Conservation (phyloP, 495 filamentous ascomycete species). For the Sordaria brevicollis region DNA sequence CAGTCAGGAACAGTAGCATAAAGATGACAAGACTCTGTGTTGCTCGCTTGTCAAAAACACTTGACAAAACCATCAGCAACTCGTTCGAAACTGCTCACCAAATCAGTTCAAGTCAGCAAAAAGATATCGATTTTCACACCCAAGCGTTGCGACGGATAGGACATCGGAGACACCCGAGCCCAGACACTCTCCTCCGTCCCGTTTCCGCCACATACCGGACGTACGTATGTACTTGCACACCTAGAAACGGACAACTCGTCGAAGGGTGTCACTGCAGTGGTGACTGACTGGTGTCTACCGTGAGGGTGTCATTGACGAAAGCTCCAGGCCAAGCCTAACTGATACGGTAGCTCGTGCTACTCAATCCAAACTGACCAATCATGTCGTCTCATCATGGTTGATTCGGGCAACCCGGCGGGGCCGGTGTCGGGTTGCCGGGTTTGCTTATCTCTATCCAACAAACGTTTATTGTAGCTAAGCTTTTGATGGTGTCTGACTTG, state of each 20-base stretch:
- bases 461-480: background rate
- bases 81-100: background rate
- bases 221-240: too few species aligned
- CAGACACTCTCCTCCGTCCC: background rate
- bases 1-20: too few species aligned
- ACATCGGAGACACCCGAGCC: background rate
- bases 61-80: background rate
- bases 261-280: too few species aligned
- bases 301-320: too few species aligned
- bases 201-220: background rate
- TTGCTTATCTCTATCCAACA: background rate
- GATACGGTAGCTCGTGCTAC: background rate
- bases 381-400: background rate
- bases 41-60: too few species aligned
- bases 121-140: too few species aligned
- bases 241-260: too few species aligned
- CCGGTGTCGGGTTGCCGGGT: background rate
- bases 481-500: background rate
- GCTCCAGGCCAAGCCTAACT: background rate
- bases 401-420: background rate
- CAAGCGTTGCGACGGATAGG: too few species aligned
- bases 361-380: background rate
- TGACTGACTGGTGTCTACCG: too few species aligned
- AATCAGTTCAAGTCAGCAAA: background rate
- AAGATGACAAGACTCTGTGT: too few species aligned